Base-by-base conservation (phyloP, 2,329 filamentous ascomycete species). In the Alternaria solani region DNA sequence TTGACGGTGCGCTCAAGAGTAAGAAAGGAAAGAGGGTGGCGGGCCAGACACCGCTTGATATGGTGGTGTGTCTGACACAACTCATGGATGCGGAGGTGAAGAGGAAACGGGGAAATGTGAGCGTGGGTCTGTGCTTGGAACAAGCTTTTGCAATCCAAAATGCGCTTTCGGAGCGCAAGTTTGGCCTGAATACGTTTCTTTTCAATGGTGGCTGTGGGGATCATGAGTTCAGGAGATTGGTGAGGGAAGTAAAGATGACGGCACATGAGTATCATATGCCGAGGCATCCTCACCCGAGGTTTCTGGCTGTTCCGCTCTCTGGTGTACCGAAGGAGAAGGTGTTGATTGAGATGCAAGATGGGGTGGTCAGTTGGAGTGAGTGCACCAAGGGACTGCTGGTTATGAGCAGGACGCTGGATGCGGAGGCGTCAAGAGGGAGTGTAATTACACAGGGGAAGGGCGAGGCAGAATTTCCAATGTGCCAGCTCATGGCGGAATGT, bases 121-220 rank as follows among this genome's bases (percentile, higher is more conserved):
- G 51, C 7, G 55, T 71, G 5, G 56, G 49, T 6, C 18, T 75
- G 7, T 51, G 57, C 23, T 25, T 74, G 12, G 62, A 53, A 20
- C 59, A 64, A 23, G 32, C 44, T 2, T 57, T 68, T 39, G 66
- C 64, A 7, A 47, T 61, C 2, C 55, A 55, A 11, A 60, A 62
- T 23, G 57, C 61, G 1, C 16, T 63, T 8, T 52, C 51, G 2
- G 39, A 34, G 8, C 57, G 53, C 11, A 57, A 58, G 16, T 66
- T 72, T 34, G 70, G 71, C 3, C 38, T 71, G 51, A 58, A 18
- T 61, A 65, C 23, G n/a, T 70, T 54, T 59, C 56, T 57, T 2
- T 25, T 42, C 12, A 12, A 20, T 2, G 7, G 3, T 16, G 38
- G 5, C 4, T 3, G 7, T 5, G 39, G 46, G 14, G n/a, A 42